Conservation (phyloP, 2,329 filamentous ascomycete genomes). For the Xylaria hypoxylon region DNA sequence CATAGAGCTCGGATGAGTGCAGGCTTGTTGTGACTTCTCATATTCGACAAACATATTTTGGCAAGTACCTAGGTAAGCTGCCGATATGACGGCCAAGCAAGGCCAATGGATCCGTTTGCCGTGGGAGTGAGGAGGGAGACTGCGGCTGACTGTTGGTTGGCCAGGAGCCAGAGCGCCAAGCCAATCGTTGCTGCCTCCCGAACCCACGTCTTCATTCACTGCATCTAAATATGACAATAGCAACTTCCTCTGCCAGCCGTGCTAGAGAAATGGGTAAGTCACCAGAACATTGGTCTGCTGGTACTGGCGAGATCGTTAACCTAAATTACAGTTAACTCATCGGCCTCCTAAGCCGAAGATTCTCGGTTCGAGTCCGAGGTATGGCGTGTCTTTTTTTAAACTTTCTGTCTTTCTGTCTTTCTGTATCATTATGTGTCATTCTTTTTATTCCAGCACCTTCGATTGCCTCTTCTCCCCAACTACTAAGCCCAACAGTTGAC, state of each 20-base stretch:
- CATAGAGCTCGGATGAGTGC: no score
- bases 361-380: constrained; percentile 44
- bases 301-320: constrained; percentile 23
- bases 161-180: not conserved
- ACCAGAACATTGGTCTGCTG: not conserved
- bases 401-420: not conserved
- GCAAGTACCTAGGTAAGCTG: not conserved
- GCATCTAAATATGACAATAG: constrained; percentile 9
- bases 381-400: constrained; percentile 29
- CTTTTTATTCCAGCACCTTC: not conserved
- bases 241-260: constrained; percentile 26
- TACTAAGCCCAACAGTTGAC: not conserved
- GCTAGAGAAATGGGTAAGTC: constrained; percentile 42
- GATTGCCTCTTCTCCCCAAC: not conserved
- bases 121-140: not conserved
- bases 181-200: constrained; percentile 16
- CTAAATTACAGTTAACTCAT: constrained; percentile 40
- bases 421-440: not conserved
- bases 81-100: constrained; percentile 1
- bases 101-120: constrained; percentile 20
- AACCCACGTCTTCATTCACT: constrained; percentile 8
- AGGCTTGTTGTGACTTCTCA: not conserved
- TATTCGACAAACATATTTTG: not conserved
- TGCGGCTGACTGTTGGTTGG: not conserved
- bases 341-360: constrained; percentile 44